A percentile compares a stretch with the other conserved stretches of the same genome.
Evolutionary conservation across 148 eudicot genomes (phyloP).

Genomic region (Arctostaphylos glauca): DNA sequence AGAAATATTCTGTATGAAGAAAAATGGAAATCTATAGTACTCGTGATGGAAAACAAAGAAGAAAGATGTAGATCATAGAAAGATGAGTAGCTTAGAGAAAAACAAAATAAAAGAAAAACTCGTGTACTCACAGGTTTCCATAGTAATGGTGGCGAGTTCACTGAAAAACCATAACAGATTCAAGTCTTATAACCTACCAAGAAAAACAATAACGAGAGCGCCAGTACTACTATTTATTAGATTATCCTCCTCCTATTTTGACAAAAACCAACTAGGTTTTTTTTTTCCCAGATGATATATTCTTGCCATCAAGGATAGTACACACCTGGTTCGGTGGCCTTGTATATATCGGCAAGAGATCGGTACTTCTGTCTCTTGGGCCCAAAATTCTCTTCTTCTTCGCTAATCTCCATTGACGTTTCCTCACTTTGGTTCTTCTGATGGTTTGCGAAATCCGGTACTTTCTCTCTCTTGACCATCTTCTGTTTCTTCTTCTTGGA

Average conservation of each 20-base stretch:
- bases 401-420: not conserved
- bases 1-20: no score
- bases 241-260: not conserved
- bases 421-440: not conserved
- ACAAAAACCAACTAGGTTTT: not conserved
- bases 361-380: constrained; percentile 20
- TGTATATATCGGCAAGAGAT: constrained; percentile 15
- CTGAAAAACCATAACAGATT: not conserved
- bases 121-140: not conserved
- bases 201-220: not conserved
- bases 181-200: not conserved
- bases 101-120: not conserved
- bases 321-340: constrained; percentile 7
- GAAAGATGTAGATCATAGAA: not conserved
- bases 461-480: not conserved
- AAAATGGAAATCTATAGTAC: no score
- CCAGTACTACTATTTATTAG: not conserved
- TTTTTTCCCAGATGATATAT: not conserved
- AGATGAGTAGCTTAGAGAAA: not conserved
- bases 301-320: not conserved
- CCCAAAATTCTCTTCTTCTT: not conserved
- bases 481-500: not conserved
- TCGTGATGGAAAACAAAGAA: not conserved
- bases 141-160: not conserved
- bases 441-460: not conserved